Conservation (phyloP, 768 basidiomycete species). For the Leccinum rimulosum region DNA sequence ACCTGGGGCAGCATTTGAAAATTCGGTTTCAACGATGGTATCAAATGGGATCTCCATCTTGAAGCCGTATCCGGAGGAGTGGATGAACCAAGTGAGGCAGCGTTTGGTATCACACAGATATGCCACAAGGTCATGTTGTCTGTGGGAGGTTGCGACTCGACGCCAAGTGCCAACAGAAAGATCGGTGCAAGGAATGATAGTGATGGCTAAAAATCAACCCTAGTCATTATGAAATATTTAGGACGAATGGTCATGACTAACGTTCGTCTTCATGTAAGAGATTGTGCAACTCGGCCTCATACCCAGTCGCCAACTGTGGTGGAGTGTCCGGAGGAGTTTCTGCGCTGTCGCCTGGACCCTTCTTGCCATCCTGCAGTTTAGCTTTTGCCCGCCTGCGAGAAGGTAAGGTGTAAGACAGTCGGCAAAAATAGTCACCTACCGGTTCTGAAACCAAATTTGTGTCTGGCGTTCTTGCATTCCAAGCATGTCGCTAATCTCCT, state of each 20-base stretch:
- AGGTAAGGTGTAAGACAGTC: neutral
- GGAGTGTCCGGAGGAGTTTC: conserved; percentile 46
- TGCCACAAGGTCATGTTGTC: conserved; percentile 67
- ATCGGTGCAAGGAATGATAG: conserved; percentile 72
- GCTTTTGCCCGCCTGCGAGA: conserved; percentile 72
- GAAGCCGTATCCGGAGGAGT: conserved; percentile 68
- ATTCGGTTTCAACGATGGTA: conserved; percentile 55
- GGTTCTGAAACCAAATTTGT: conserved; percentile 89
- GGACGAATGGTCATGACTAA: conserved; percentile 37
- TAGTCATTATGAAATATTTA: neutral
- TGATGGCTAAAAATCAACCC: conserved; percentile 50
- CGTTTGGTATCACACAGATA: conserved; percentile 69
- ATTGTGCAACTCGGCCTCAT: conserved; percentile 57
- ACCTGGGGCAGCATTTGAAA: conserved; percentile 52
- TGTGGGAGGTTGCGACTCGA: conserved; percentile 56
- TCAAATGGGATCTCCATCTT: conserved; percentile 83
- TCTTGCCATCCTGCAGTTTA: conserved; percentile 65
- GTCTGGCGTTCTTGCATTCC: conserved; percentile 88
- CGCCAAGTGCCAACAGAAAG: conserved; percentile 78
- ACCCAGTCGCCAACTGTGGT: conserved; percentile 49
- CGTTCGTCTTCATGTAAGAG: conserved; percentile 77
- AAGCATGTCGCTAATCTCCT: conserved; percentile 69
- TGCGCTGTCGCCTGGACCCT: conserved; percentile 34
- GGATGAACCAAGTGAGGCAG: conserved; percentile 77
- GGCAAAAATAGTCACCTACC: conserved; percentile 34